Conservation (phyloP, 2,329 filamentous ascomycete species). For the Monilinia vaccinii-corymbosi region DNA sequence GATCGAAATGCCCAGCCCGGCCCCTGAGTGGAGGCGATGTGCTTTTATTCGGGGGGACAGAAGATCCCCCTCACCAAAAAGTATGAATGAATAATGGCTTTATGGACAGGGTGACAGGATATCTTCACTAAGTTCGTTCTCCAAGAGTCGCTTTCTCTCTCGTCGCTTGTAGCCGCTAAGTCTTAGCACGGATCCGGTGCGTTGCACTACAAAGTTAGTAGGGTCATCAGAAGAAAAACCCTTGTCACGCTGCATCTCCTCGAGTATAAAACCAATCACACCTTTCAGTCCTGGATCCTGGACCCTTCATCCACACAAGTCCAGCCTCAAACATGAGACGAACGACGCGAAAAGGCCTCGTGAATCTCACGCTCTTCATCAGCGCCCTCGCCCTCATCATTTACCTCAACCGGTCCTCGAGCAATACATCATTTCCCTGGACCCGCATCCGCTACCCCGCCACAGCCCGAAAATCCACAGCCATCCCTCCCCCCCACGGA, state of each 20-base stretch:
- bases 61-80: too few species aligned
- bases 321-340: slow-evolving; percentile 29
- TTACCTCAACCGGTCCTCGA: slow-evolving; percentile 28
- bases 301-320: not conserved
- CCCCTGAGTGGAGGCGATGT: too few species aligned
- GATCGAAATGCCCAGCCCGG: too few species aligned
- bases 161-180: not conserved
- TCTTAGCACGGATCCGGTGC: not conserved
- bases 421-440: slow-evolving; percentile 34
- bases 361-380: slow-evolving; percentile 31
- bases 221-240: not conserved
- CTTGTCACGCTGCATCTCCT: not conserved
- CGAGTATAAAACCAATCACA: not conserved
- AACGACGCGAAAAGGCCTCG: slow-evolving; percentile 30
- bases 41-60: too few species aligned
- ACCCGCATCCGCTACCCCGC: slow-evolving; percentile 33
- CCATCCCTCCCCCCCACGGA: slow-evolving; percentile 32
- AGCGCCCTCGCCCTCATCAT: slow-evolving; percentile 31
- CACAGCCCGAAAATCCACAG: slow-evolving; percentile 20
- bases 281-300: not conserved
- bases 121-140: too few species aligned
- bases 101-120: too few species aligned
- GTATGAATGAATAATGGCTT: too few species aligned
- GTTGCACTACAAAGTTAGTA: not conserved
- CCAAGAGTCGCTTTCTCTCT: too few species aligned